phyloP scores from a whole-genome alignment of 1,139 yeast genomes.

The Nakaseomyces nivariensis region DNA sequence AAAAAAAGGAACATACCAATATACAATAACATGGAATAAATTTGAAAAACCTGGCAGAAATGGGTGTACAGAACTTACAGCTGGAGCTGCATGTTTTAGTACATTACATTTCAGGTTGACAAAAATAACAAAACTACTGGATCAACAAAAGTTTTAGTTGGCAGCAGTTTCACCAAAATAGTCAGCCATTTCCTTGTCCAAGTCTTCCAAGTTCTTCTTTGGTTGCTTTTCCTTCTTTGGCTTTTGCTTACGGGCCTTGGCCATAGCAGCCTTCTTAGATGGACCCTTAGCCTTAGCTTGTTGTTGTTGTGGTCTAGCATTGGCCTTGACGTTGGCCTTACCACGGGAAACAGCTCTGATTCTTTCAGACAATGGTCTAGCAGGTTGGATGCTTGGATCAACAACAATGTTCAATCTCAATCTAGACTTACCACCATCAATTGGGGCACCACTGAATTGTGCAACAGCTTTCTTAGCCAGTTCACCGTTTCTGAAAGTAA shows the following conservation, averaged over 20 bases:
- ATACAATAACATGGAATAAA: no score
- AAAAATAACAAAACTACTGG: no score
- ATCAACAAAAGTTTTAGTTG: not conserved
- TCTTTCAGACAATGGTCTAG: constrained; percentile 40
- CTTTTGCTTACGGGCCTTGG: constrained; percentile 32
- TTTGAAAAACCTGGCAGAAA: no score
- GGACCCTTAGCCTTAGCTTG: constrained; percentile 24
- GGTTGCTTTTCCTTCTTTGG: constrained; percentile 32
- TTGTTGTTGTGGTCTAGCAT: constrained; percentile 13
- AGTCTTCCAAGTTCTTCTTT: constrained; percentile 77
- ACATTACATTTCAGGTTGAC: no score
- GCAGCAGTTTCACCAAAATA: constrained; percentile 40
- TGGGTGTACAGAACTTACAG: no score
- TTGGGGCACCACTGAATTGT: constrained; percentile 85
- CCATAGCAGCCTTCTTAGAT: constrained; percentile 30
- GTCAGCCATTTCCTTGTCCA: constrained; percentile 92
- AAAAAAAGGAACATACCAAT: no score
- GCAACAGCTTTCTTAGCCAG: constrained; percentile 71
- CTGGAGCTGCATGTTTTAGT: no score
- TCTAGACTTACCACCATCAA: constrained; percentile 74
- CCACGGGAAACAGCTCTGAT: constrained; percentile 26
- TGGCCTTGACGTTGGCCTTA: constrained; percentile 4
- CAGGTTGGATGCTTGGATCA: constrained; percentile 75
- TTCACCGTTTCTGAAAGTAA: constrained; percentile 59
- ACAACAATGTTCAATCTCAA: constrained; percentile 77